phyloP scores from a whole-genome alignment of 768 basidiomycete genomes.

The Lactarius sp. region DNA sequence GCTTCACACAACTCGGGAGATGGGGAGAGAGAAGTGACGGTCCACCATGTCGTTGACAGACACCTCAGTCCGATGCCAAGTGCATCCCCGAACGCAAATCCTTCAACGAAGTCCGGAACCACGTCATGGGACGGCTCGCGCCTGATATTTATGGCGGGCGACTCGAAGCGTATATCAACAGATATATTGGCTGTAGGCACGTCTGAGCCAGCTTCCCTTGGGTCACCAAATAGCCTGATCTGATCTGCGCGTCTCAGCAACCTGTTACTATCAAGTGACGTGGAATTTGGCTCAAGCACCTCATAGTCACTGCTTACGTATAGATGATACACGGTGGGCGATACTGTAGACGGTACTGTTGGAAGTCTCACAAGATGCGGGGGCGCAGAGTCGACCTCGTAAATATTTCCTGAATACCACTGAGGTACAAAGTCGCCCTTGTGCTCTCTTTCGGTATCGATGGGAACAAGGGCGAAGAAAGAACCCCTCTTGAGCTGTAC shows the following conservation, averaged over 20 bases:
- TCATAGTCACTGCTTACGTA: conserved; percentile 83
- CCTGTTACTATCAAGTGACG: conserved; percentile 1
- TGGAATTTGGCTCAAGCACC: conserved; percentile 34
- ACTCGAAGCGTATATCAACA: conserved; percentile 42
- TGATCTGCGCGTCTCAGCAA: conserved; percentile 30
- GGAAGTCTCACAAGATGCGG: conserved; percentile 50
- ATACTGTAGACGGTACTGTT: conserved; percentile 36
- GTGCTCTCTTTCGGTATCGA: conserved; percentile 21
- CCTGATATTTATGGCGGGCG: conserved; percentile 31
- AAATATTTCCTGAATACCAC: conserved; percentile 90
- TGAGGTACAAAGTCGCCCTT: conserved; percentile 33
- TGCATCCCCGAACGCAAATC: conserved; percentile 67
- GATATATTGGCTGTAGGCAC: conserved; percentile 51
- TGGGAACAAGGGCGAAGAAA: conserved; percentile 66
- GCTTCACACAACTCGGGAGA: conserved; percentile 6
- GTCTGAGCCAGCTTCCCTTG: conserved; percentile 36
- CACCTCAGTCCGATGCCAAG: conserved; percentile 61
- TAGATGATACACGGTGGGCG: conserved; percentile 56
- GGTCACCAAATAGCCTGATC: conserved; percentile 85
- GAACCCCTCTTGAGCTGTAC: conserved; percentile 66
- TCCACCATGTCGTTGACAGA: conserved; percentile 48
- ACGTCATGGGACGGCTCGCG: conserved; percentile 51
- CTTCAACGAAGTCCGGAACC: conserved; percentile 65
- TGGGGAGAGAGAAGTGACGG: conserved; percentile 33
- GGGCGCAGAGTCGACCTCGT: conserved; percentile 52